Base-by-base conservation (phyloP, 2,329 filamentous ascomycete species). In the Seiridium unicorne region DNA sequence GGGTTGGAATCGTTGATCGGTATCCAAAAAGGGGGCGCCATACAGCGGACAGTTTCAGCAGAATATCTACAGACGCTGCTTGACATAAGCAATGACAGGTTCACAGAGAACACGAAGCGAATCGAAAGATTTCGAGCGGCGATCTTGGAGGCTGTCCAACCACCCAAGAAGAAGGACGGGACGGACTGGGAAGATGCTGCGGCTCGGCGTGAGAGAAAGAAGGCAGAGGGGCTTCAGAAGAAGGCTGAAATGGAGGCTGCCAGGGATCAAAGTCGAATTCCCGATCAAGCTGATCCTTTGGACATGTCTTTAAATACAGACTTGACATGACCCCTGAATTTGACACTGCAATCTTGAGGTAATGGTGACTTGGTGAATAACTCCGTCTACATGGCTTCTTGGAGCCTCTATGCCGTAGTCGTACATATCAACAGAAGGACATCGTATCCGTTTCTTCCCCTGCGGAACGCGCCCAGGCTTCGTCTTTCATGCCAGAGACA, bases 1-100 rank as follows among this genome's bases (percentile, higher is more conserved):
- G 84, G 86, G 1, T 86, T 97, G 62, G 92, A 96, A 75, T 91
- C 90, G 1, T 82, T 97, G 34, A 82, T 98, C 38, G 94, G 92
- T 1, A 73, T 83, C 26, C 73, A 77, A 62, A 78, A 70, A 6
- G 71, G 77, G 4, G 78, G 82, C 11, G 62, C 64, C 3, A 69
- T 74, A 10, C 70, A 71, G 48, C 72, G 74, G 51, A 75, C 89
- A 31, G 90, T 96, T 1, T 79, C 86, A 1, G 81, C 88, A 40
- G 77, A 78, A 7, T 93, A 95, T 69, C 80, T 97, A 4, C 76
- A 76, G 47, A 85, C 83, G 60, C 78, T 97, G 11, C 75, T 93
- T 10, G 73, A 77, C 3, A 83, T 96, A 59, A 87, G 89, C 6
- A 93, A 95, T 69, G 85, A 92, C 72, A 81, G 90, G 55, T 94